A percentile compares a stretch with the other conserved stretches of the same genome.
Evolutionary conservation across 257 asterid genomes (phyloP).

Genomic region (Ballota nigra): DNA sequence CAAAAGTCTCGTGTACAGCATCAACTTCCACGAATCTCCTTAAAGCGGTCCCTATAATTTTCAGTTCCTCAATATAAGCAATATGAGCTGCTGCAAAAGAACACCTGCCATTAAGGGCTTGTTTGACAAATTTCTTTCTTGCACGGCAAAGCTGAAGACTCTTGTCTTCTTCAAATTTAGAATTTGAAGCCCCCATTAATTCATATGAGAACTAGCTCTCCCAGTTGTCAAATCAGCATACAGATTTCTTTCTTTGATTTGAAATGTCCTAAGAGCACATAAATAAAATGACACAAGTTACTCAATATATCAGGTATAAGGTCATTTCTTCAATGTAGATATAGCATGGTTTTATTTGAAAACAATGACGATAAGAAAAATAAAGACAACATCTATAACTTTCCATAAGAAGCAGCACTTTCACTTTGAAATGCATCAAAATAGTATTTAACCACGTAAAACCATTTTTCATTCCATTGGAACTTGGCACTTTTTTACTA

Average conservation of each 20-base stretch:
- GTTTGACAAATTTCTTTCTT: slow-evolving; percentile 85
- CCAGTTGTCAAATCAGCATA: slow-evolving; percentile 26
- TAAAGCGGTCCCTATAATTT: slow-evolving; percentile 60
- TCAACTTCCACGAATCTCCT: slow-evolving; percentile 76
- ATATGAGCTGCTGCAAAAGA: slow-evolving; percentile 81
- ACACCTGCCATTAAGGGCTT: slow-evolving; percentile 93
- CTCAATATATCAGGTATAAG: neutral
- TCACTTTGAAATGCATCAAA: neutral
- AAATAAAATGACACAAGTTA: neutral
- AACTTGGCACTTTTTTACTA: neutral
- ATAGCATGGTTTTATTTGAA: neutral
- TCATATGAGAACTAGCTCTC: slow-evolving; percentile 19
- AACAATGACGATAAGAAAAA: neutral
- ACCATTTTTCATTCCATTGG: neutral
- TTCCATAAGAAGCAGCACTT: slow-evolving; percentile 3
- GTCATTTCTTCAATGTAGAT: neutral
- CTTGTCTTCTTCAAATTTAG: slow-evolving; percentile 83
- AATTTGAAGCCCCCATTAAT: slow-evolving; percentile 83
- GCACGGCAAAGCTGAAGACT: slow-evolving; percentile 91
- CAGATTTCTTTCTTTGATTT: slow-evolving; percentile 9
- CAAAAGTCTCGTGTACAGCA: slow-evolving; percentile 46
- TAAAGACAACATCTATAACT: neutral
- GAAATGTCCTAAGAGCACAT: slow-evolving; percentile 15
- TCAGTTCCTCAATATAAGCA: slow-evolving; percentile 68
- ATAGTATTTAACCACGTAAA: neutral